Base-by-base conservation (phyloP, 2,329 filamentous ascomycete species). In the Monosporascus sp. region DNA sequence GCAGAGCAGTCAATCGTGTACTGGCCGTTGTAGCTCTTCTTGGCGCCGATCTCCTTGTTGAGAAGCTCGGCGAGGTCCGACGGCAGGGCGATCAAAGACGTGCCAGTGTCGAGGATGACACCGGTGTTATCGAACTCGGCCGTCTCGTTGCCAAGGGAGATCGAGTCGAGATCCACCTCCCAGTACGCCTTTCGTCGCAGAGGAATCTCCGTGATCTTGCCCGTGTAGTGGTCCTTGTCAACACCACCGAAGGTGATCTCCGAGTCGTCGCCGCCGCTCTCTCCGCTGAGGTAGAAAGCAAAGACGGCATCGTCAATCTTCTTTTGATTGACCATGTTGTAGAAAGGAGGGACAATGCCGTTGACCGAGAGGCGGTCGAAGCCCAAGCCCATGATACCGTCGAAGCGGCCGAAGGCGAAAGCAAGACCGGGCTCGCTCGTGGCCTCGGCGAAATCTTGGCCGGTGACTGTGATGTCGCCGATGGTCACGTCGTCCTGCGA, bases 151-250 rank as follows among this genome's bases (percentile, higher is more conserved):
- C 94, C 95, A 60, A 97, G 91, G 52, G 88, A 85, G 75, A 99
- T 94, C 60, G 91, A 81, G 67, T 97, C 87, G 57, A 99, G 86
- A 67, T 97, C 92, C 52, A 99, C 93, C 82, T 99, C 94, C 94
- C 94, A 99, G 84, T 99, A 99, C 49, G 94, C 94, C 87, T 97
- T 97, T 72, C 94, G 90, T 73, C 94, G 90, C 64, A 99, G 84
- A 52, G 94, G 94, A 63, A 99, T 91, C 73, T 91, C 95, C 70
- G 86, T 89, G 66, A 99, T 82, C 74, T 97, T 87, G 68, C 94
- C 94, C 40, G 81, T 86, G 72, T 80, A 85, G 79, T 94, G 91
- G 69, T 79, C 77, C 76, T 91, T 78, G 73, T 97, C 87, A 57
- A 96, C 75, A 61, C 93, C 93, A 72, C 93, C 93, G 62, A 99